phyloP scores from a whole-genome alignment of 2,329 filamentous ascomycete genomes.

The Thelonectria rubi region DNA sequence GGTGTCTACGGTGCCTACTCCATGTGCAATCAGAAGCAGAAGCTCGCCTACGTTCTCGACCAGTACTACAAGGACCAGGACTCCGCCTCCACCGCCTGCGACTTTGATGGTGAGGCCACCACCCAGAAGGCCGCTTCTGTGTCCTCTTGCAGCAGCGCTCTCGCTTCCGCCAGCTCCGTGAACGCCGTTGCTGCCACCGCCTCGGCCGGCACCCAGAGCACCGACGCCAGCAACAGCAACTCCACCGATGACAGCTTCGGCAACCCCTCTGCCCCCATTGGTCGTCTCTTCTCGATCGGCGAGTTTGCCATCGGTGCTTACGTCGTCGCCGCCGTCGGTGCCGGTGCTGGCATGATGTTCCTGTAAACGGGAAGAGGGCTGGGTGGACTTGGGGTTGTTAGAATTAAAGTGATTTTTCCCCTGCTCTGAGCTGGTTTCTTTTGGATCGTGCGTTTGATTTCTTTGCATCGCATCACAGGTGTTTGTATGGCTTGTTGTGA shows the following conservation, averaged over 20 bases:
- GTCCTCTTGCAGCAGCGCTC: slow-evolving; percentile 64
- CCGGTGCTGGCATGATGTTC: slow-evolving; percentile 63
- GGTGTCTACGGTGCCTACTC: slow-evolving; percentile 80
- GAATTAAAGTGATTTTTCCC: slow-evolving; percentile 35
- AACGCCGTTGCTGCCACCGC: slow-evolving; percentile 59
- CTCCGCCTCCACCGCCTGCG: slow-evolving; percentile 67
- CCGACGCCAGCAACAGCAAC: slow-evolving; percentile 37
- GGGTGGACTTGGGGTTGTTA: slow-evolving; percentile 19
- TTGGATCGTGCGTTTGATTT: slow-evolving; percentile 34
- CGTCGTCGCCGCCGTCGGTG: slow-evolving; percentile 60
- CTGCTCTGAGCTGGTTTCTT: slow-evolving; percentile 26
- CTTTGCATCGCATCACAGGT: slow-evolving; percentile 42
- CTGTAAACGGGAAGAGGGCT: slow-evolving; percentile 53
- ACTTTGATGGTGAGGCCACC: slow-evolving; percentile 74
- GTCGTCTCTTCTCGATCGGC: slow-evolving; percentile 55
- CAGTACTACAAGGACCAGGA: slow-evolving; percentile 72
- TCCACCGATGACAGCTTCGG: slow-evolving; percentile 48
- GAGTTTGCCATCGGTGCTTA: slow-evolving; percentile 61
- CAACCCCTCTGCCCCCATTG: slow-evolving; percentile 48
- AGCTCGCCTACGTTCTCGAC: slow-evolving; percentile 79
- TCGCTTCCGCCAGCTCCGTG: slow-evolving; percentile 70
- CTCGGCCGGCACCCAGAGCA: slow-evolving; percentile 46
- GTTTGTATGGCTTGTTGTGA: slow-evolving; percentile 40
- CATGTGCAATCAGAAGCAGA: slow-evolving; percentile 76
- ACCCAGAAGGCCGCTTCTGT: slow-evolving; percentile 59